These are phyloP conservation scores for Nelumbo lutea DNA, from an alignment of 164 flowering plant species.

Conservation along the genomic window DNA sequence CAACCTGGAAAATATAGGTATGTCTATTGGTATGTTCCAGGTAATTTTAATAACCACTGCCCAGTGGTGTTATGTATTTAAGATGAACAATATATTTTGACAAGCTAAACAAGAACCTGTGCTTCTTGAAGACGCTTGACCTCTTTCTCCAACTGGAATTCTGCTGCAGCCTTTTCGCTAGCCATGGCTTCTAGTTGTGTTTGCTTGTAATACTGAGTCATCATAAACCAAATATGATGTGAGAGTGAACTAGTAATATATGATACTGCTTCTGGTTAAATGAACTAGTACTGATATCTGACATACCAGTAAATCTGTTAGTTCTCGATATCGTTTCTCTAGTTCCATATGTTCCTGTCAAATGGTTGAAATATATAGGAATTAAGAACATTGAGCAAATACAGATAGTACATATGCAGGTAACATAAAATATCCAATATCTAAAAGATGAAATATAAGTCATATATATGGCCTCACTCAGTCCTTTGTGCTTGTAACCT, in stretches of 20 bases:
- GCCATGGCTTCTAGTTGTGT: conserved; percentile 96
- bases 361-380: background rate
- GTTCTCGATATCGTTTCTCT: conserved; percentile 93
- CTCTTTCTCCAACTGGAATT: conserved; percentile 96
- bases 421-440: background rate
- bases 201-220: conserved; percentile 88
- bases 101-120: conserved; percentile 18
- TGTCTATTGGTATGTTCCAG: no score
- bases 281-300: conserved; percentile 5
- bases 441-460: no score
- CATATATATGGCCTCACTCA: no score
- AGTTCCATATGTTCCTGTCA: conserved; percentile 96
- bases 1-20: no score
- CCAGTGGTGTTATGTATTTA: no score
- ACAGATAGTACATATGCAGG: background rate
- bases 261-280: conserved; percentile 2
- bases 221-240: background rate
- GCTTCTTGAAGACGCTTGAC: conserved; percentile 76
- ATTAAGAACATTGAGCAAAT: background rate
- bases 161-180: conserved; percentile 97
- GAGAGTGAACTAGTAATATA: background rate
- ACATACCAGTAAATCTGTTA: conserved; percentile 90
- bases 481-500: no score
- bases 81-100: background rate
- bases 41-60: no score